Percentiles rank a stretch among this genome's conserved stretches.
Evolutionary conservation across 768 basidiomycete species (phyloP).

Genomic region (Psilocybe subaeruginosa): DNA sequence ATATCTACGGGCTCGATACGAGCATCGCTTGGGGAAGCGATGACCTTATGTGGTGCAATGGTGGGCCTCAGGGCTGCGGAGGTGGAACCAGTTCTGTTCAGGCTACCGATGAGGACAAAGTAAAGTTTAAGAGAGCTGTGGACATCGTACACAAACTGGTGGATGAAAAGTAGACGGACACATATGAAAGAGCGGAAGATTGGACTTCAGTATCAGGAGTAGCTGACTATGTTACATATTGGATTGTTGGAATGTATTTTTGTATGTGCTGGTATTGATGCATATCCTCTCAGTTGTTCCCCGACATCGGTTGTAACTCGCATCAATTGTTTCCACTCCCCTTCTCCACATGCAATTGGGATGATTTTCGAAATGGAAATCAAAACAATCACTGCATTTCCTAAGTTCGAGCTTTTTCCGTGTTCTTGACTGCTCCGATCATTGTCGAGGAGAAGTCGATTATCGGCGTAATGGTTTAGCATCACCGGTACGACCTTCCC

Average conservation of each 20-base stretch:
- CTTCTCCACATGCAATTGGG: not conserved
- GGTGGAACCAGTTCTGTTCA: slow-evolving; percentile 50
- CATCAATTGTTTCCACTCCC: slow-evolving; percentile 1
- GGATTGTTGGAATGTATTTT: not conserved
- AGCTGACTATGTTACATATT: not conserved
- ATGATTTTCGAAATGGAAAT: not conserved
- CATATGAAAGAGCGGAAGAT: not conserved
- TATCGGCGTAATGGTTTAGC: not conserved
- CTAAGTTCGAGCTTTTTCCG: slow-evolving; percentile 1
- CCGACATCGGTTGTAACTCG: slow-evolving; percentile 11
- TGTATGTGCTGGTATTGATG: not conserved
- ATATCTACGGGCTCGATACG: slow-evolving; percentile 73
- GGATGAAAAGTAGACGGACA: slow-evolving; percentile 11
- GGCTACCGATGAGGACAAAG: slow-evolving; percentile 63
- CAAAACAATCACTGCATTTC: not conserved
- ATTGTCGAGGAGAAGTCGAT: not conserved
- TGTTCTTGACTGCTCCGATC: not conserved
- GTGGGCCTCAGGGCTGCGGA: slow-evolving; percentile 62
- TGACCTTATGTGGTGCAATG: slow-evolving; percentile 63
- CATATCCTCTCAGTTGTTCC: not conserved
- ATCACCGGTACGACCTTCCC: not conserved
- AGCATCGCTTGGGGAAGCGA: slow-evolving; percentile 65
- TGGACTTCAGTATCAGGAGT: not conserved
- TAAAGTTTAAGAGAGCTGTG: slow-evolving; percentile 70
- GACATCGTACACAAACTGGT: slow-evolving; percentile 63